Percentiles rank a stretch among this genome's conserved stretches.
Conservation (phyloP, 225 moss, liverwort and hornwort genomes). For the Pleurozium schreberi region DNA sequence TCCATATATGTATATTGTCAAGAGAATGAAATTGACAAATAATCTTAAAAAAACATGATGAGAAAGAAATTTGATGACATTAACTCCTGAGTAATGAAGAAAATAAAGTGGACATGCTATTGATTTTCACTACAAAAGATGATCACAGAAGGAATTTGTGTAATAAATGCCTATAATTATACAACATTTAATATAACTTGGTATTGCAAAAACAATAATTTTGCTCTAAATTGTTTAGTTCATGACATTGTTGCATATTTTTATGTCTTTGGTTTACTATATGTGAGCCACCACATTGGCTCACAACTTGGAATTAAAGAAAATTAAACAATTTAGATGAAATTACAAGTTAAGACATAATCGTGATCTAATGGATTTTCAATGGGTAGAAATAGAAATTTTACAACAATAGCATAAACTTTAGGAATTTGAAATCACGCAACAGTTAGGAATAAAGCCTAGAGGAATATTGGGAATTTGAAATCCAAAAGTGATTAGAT, state of each 20-base stretch:
- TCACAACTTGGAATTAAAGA: too few species aligned
- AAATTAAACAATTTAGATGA: too few species aligned
- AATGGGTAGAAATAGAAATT: too few species aligned
- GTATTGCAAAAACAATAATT: background rate
- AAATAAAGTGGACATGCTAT: background rate
- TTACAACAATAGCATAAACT: too few species aligned
- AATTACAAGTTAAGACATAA: too few species aligned
- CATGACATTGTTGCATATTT: background rate
- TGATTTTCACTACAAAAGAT: background rate
- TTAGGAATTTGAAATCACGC: too few species aligned
- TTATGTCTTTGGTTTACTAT: background rate
- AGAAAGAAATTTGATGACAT: background rate
- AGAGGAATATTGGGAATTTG: too few species aligned
- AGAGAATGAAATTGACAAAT: background rate
- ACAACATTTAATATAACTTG: too few species aligned
- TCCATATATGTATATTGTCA: background rate
- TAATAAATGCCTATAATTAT: background rate
- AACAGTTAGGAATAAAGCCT: too few species aligned
- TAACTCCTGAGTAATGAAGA: background rate
- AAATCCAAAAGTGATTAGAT: too few species aligned
- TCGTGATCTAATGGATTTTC: too few species aligned
- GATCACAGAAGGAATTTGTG: rapidly evolving
- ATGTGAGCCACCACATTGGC: background rate
- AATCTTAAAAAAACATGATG: background rate
- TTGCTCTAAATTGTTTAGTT: background rate